Conservation (phyloP, 1,284 basidiomycete genomes). For the Mycena citricolor region DNA sequence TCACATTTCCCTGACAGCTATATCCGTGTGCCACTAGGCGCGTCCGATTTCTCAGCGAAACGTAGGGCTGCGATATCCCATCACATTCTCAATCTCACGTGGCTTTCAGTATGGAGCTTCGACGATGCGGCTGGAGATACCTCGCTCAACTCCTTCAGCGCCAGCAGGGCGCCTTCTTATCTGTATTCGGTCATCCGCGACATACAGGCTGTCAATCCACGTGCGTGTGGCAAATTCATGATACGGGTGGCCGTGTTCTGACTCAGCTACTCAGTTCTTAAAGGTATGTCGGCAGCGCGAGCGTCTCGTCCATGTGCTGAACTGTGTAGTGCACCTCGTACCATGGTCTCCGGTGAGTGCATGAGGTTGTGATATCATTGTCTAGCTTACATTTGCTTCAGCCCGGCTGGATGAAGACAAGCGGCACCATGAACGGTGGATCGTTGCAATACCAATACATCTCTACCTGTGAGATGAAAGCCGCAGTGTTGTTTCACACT, state of each 20-base stretch:
- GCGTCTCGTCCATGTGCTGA: slow-evolving; percentile 26
- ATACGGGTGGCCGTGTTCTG: neutral
- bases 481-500: neutral
- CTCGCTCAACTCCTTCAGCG: slow-evolving; percentile 46
- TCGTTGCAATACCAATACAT: slow-evolving; percentile 37
- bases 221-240: slow-evolving; percentile 20
- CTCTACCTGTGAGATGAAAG: slow-evolving; percentile 1
- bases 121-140: slow-evolving; percentile 50
- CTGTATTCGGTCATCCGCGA: slow-evolving; percentile 51
- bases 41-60: slow-evolving; percentile 53
- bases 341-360: slow-evolving; percentile 58
- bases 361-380: neutral
- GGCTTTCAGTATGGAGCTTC: slow-evolving; percentile 44
- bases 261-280: slow-evolving; percentile 27
- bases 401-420: slow-evolving; percentile 59
- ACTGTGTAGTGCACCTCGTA: slow-evolving; percentile 39
- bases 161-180: slow-evolving; percentile 47
- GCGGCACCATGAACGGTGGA: slow-evolving; percentile 50
- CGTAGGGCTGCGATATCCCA: slow-evolving; percentile 28
- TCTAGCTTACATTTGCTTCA: slow-evolving; percentile 24
- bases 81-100: neutral
- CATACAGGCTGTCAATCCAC: slow-evolving; percentile 44
- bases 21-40: slow-evolving; percentile 51
- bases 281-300: slow-evolving; percentile 27
- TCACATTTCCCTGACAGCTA: slow-evolving; percentile 8